A percentile compares a stretch with the other conserved stretches of the same genome.
Conservation (phyloP, 202 grass and related monocot species). For the Saccharum hybrid region DNA sequence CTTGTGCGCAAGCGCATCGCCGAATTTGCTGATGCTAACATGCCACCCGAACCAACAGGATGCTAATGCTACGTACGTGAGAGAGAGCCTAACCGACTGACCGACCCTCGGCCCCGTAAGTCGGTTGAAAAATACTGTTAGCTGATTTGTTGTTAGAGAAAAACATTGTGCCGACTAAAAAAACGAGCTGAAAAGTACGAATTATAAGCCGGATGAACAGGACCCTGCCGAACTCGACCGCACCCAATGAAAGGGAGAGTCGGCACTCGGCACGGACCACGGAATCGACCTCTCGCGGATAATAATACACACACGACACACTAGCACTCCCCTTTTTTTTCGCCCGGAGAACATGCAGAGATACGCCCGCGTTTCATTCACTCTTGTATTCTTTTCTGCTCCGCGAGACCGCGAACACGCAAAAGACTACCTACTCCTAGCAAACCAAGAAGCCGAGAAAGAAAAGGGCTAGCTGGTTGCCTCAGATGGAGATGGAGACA, state of each 20-base stretch:
- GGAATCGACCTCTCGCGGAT: background rate
- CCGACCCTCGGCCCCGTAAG: background rate
- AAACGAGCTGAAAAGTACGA: no score
- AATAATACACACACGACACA: background rate
- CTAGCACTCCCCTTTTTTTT: no score
- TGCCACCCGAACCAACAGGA: background rate
- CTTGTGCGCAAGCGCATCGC: background rate
- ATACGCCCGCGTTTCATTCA: background rate
- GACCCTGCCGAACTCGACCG: background rate
- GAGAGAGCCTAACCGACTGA: background rate
- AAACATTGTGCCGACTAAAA: no score
- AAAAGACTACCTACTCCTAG: no score
- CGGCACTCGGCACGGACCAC: background rate
- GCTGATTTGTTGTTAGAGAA: no score
- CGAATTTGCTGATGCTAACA: constrained; percentile 3
- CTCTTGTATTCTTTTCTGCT: background rate
- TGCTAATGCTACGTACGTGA: background rate
- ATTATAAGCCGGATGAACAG: no score
- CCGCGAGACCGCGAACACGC: background rate
- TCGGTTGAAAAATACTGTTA: no score
- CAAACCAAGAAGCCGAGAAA: background rate
- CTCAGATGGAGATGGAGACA: background rate
- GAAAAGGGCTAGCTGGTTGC: background rate
- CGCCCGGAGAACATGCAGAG: background rate
- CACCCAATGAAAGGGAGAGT: background rate